A percentile compares a stretch with the other conserved stretches of the same genome.
Evolutionary conservation across 345 rosid species (phyloP).

Genomic region (Acer saccharum): DNA sequence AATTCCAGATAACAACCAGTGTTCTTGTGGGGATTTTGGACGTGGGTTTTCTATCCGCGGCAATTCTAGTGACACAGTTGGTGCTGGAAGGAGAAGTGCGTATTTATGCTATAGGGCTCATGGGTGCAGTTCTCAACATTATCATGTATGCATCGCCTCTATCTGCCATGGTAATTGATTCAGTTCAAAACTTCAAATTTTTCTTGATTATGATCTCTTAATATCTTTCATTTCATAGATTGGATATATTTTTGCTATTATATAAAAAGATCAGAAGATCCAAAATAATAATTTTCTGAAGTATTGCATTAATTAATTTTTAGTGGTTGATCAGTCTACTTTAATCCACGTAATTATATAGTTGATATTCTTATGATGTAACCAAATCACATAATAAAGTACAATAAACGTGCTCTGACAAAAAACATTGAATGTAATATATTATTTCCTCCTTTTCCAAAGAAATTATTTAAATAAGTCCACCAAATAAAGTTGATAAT

Average conservation of each 20-base stretch:
- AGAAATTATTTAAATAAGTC: not conserved
- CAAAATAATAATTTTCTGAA: no score
- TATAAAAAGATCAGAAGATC: no score
- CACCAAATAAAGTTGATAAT: not conserved
- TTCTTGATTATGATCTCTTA: no score
- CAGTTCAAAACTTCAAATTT: not conserved
- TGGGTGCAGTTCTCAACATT: conserved; percentile 62
- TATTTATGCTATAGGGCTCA: conserved; percentile 56
- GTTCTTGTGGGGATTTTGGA: conserved; percentile 44
- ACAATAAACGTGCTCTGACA: no score
- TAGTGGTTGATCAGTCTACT: not conserved
- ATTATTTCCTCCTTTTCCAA: not conserved
- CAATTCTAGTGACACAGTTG: conserved; percentile 43
- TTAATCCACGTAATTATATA: not conserved
- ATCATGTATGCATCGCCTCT: conserved; percentile 86
- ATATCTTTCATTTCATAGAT: not conserved
- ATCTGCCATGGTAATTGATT: conserved; percentile 58
- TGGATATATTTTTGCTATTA: no score
- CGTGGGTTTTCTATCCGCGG: conserved; percentile 48
- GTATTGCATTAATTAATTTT: not conserved
- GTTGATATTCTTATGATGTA: not conserved
- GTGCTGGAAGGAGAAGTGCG: conserved; percentile 53
- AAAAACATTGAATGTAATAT: not conserved
- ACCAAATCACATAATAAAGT: not conserved
- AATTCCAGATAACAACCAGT: conserved; percentile 28